Base-by-base conservation (phyloP, 1,284 basidiomycete species). In the Irpex rosettiformis region DNA sequence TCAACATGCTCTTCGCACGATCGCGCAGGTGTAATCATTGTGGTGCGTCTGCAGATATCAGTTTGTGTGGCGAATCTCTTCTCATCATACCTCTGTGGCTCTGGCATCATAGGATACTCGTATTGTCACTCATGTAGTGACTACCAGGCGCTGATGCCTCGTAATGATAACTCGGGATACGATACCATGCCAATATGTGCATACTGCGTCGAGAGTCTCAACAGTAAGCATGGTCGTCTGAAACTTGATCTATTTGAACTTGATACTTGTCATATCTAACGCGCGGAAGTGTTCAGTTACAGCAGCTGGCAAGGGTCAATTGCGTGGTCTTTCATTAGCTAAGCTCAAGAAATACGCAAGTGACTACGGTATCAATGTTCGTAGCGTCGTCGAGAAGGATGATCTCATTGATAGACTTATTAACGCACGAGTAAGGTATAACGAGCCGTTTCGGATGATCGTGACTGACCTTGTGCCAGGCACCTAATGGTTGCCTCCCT, bases 71-170 rank as follows among this genome's bases (percentile, higher is more conserved):
- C 56, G 22, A 27, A 51, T 27, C 33, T 21, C 13, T 57, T 42
- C 22, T 29, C 55, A 52, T 28, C 59, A 52, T 61, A n/a, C 24
- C 45, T 27, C 37, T 58, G 18, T 37, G 6, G 37, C 61, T 18
- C 18, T 27, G 33, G 13, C 4, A 25, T 45, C 18, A 28, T 66
- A 91, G 89, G 89, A 45, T 88, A 84, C 69, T 71, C 74, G 2
- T 91, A 89, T 67, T 91, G 89, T 66, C 78, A 83, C 45, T 83
- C 79, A 52, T 91, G 89, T 69, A 77, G 84, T 0, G 89, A 91
- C 67, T 91, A 80, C 68, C 85, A 86, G 65, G 89, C 88, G 1
- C 75, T 91, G 47, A 84, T 89, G 83, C 89, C 88, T 25, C 80
- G 87, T 22, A 73, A 76, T 4, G 22, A 33, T 48, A 21, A 25